A percentile compares a stretch with the other conserved stretches of the same genome.
These are phyloP conservation scores for Hamamelis virginiana DNA, from an alignment of 164 flowering plant species.

Conservation along the genomic window DNA sequence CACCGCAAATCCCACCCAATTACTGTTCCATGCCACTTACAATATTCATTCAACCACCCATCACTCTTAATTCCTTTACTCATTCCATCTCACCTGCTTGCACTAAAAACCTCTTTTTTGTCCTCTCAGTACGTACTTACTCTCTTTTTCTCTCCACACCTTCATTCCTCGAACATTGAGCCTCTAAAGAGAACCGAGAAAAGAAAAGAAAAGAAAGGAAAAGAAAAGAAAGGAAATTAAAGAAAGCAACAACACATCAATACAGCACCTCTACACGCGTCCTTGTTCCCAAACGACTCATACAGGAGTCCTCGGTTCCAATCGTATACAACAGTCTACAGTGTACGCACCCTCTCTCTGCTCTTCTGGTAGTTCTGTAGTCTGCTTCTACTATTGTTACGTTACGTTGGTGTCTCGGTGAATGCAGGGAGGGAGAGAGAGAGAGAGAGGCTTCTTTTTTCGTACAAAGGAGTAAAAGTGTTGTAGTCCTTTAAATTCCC, in stretches of 20 bases:
- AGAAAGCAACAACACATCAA: slow-evolving; percentile 20
- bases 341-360: too few species aligned
- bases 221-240: slow-evolving; percentile 18
- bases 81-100: slow-evolving; percentile 9
- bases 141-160: background rate
- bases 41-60: background rate
- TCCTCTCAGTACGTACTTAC: too few species aligned
- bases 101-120: background rate
- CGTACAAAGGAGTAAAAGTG: too few species aligned
- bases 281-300: background rate
- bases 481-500: too few species aligned
- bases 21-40: too few species aligned
- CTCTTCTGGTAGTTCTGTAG: too few species aligned
- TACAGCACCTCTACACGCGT: background rate
- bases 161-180: slow-evolving; percentile 20
- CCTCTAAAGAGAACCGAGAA: background rate
- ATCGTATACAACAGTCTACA: too few species aligned
- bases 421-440: too few species aligned
- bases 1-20: slow-evolving; percentile 4
- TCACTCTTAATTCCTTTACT: background rate
- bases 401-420: too few species aligned
- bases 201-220: slow-evolving; percentile 5
- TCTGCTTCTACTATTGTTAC: too few species aligned
- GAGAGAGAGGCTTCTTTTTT: too few species aligned
- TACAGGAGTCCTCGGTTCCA: too few species aligned